Evolutionary conservation across 2,329 filamentous ascomycete species (phyloP).

Genomic region (Paracamarosporium sp.): DNA sequence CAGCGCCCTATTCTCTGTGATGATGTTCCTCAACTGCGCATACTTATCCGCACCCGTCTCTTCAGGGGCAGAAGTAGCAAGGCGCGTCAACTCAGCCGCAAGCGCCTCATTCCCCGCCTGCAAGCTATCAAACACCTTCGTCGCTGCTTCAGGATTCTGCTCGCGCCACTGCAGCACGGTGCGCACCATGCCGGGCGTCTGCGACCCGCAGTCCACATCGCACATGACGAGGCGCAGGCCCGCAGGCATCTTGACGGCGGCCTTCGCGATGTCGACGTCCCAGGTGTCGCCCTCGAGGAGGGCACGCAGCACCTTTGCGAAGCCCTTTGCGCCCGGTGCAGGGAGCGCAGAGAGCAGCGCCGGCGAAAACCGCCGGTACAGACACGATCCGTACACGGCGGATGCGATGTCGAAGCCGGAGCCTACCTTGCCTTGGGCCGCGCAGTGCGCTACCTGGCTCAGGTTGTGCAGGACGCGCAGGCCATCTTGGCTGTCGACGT

Average conservation of each 20-base stretch:
- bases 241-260: conserved; percentile 71
- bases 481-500: conserved; percentile 62
- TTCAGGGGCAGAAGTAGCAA: conserved; percentile 54
- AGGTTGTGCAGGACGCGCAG: conserved; percentile 82
- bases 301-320: conserved; percentile 68
- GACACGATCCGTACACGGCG: conserved; percentile 88
- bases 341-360: conserved; percentile 71
- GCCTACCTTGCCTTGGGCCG: conserved; percentile 95
- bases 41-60: conserved; percentile 49
- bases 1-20: conserved; percentile 61
- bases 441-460: conserved; percentile 90
- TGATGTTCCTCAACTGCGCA: conserved; percentile 58
- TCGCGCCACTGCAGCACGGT: conserved; percentile 84
- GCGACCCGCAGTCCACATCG: conserved; percentile 91
- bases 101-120: conserved; percentile 77
- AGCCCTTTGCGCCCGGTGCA: conserved; percentile 70
- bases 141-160: conserved; percentile 68
- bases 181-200: conserved; percentile 96
- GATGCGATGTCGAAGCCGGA: conserved; percentile 95
- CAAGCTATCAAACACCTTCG: conserved; percentile 74
- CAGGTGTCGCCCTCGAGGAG: conserved; percentile 72
- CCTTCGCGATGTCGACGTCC: conserved; percentile 80
- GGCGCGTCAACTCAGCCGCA: conserved; percentile 65
- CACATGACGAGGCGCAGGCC: conserved; percentile 88
- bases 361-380: conserved; percentile 93